Conservation (phyloP, 2,329 filamentous ascomycete genomes). For the Fonsecaea pedrosoi region DNA sequence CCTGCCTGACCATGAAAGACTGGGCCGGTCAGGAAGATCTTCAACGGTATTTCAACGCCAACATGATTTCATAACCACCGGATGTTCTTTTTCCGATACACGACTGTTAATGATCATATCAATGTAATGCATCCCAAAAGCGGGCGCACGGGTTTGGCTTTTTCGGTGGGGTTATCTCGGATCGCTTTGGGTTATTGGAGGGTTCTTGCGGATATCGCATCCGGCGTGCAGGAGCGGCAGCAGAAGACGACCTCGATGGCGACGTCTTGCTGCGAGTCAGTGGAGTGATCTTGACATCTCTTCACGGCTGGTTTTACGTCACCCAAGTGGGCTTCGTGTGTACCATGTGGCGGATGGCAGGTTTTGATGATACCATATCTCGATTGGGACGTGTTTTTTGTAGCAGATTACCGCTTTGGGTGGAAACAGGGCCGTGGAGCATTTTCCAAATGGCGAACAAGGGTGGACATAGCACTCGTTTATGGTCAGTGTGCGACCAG, state of each 20-base stretch:
- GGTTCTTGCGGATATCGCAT: constrained; percentile 6
- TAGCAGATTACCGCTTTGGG: constrained; percentile 16
- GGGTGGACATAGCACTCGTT: constrained; percentile 12
- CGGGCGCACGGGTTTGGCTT: constrained; percentile 21
- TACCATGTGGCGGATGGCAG: constrained; percentile 4
- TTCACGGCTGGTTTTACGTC: neutral
- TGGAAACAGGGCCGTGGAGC: constrained; percentile 5
- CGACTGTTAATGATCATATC: constrained; percentile 19
- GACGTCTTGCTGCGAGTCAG: constrained; percentile 1
- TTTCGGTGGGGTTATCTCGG: neutral
- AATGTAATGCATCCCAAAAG: constrained; percentile 31
- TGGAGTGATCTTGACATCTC: constrained; percentile 16
- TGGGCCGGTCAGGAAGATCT: constrained; percentile 39
- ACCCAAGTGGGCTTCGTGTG: neutral
- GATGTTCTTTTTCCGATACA: neutral
- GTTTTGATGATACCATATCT: constrained; percentile 24
- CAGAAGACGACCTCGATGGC: neutral
- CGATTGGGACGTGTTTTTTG: constrained; percentile 8
- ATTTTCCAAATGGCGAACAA: constrained; percentile 11
- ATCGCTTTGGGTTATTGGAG: neutral
- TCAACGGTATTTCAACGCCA: constrained; percentile 36
- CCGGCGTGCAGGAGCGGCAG: constrained; percentile 1
- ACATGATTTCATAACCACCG: constrained; percentile 30
- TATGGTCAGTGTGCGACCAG: neutral
- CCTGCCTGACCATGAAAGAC: constrained; percentile 40